Evolutionary conservation across 208 protist genomes (phyloP).

Genomic region (Leptomonas pyrrhocoris): DNA sequence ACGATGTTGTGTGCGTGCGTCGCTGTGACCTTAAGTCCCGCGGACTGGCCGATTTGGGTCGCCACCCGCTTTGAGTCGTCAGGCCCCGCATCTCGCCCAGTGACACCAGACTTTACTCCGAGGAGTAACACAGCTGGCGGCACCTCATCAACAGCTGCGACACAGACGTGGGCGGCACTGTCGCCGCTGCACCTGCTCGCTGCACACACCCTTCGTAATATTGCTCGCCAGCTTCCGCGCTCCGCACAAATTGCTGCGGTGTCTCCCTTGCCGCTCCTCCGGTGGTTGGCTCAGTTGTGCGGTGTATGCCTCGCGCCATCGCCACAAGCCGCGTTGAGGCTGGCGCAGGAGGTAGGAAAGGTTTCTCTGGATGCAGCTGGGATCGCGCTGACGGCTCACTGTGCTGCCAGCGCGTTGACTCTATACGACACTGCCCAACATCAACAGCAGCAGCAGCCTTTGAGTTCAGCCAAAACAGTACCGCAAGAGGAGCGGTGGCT

Average conservation of each 20-base stretch:
- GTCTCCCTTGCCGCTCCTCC: conserved; percentile 14
- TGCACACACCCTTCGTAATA: conserved; percentile 4
- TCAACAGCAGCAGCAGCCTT: not conserved
- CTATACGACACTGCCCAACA: not conserved
- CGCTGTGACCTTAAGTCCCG: conserved; percentile 27
- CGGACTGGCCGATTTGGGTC: conserved; percentile 43
- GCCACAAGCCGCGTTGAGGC: conserved; percentile 20
- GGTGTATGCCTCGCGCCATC: conserved; percentile 39
- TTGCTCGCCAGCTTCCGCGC: conserved; percentile 14
- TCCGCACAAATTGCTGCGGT: not conserved
- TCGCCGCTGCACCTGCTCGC: conserved; percentile 27
- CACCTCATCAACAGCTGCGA: not conserved
- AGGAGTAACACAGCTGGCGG: not conserved
- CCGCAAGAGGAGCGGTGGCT: conserved; percentile 27
- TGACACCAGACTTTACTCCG: not conserved
- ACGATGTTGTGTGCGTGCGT: conserved; percentile 46
- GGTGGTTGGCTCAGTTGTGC: conserved; percentile 38
- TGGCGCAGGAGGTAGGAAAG: conserved; percentile 21
- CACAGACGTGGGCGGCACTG: not conserved
- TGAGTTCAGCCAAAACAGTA: not conserved
- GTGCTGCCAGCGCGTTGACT: conserved; percentile 1
- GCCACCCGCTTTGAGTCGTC: conserved; percentile 17
- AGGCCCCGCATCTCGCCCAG: conserved; percentile 16
- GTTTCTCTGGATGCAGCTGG: conserved; percentile 26
- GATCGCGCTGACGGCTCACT: conserved; percentile 23